Conservation (phyloP, 1,284 basidiomycete species). For the Filobasidium uniguttulatum region DNA sequence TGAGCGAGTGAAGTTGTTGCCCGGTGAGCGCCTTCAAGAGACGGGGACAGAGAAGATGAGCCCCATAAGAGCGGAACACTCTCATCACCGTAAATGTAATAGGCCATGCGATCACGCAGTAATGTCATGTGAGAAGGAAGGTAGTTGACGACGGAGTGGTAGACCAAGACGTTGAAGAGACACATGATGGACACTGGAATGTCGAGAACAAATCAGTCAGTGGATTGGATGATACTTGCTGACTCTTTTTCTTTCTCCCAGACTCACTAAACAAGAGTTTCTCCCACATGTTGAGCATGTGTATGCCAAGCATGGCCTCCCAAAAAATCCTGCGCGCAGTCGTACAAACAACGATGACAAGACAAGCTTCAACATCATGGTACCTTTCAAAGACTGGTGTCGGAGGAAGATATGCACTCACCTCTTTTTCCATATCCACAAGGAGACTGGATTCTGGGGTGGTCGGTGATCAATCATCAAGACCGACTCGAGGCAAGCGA, state of each 20-base stretch:
- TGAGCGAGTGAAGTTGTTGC: too few species aligned
- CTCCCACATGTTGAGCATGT: slow-evolving; percentile 1
- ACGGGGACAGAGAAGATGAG: too few species aligned
- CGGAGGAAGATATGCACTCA: background rate
- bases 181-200: slow-evolving; percentile 17
- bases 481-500: background rate
- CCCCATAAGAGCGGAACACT: slow-evolving; percentile 10
- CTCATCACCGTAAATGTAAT: slow-evolving; percentile 37
- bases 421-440: slow-evolving; percentile 3
- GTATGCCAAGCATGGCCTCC: background rate
- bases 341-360: background rate
- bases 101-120: slow-evolving; percentile 32
- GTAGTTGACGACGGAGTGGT: slow-evolving; percentile 33
- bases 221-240: too few species aligned
- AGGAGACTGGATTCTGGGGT: background rate
- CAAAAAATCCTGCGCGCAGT: background rate
- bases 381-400: background rate
- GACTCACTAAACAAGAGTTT: background rate
- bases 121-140: slow-evolving; percentile 33
- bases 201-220: background rate
- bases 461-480: background rate
- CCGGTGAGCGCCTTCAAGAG: too few species aligned
- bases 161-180: slow-evolving; percentile 30
- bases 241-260: background rate
- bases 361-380: background rate